Conservation (phyloP, 352 stramenopile genomes). For the Lagenidium sp. region DNA sequence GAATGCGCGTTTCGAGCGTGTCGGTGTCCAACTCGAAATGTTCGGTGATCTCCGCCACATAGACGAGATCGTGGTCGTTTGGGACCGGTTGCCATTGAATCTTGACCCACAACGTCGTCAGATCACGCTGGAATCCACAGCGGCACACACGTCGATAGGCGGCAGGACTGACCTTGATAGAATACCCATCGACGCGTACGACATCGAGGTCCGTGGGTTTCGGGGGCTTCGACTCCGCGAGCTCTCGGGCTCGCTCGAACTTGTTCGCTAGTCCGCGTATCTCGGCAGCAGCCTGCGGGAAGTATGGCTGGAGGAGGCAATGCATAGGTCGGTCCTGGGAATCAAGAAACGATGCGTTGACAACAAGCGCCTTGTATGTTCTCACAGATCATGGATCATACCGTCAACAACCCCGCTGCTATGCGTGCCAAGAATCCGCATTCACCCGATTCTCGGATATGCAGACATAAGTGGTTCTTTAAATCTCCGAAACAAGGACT, state of each 20-base stretch:
- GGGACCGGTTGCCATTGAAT: slow-evolving; percentile 19
- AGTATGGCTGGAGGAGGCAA: slow-evolving; percentile 1
- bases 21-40: neutral
- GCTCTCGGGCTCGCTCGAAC: slow-evolving; percentile 6
- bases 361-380: too few relatives aligned
- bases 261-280: slow-evolving; percentile 7
- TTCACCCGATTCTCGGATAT: too few relatives aligned
- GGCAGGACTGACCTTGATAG: slow-evolving; percentile 15
- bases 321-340: slow-evolving; percentile 10
- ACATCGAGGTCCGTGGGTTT: slow-evolving; percentile 13
- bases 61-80: slow-evolving; percentile 16
- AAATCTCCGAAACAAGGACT: too few relatives aligned
- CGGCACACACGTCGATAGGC: too few relatives aligned
- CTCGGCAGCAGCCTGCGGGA: neutral
- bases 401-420: slow-evolving; percentile 2
- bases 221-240: slow-evolving; percentile 10
- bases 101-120: slow-evolving; percentile 2
- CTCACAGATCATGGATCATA: too few relatives aligned
- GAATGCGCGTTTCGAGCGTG: neutral
- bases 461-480: too few relatives aligned
- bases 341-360: neutral
- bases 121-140: too few relatives aligned
- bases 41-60: slow-evolving; percentile 20
- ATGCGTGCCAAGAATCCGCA: neutral
- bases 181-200: slow-evolving; percentile 8